Percentiles rank a stretch among this genome's conserved stretches.
These are phyloP conservation scores for Pseudocercospora crystallina DNA, from an alignment of 2,329 filamentous ascomycete species.

Conservation along the genomic window DNA sequence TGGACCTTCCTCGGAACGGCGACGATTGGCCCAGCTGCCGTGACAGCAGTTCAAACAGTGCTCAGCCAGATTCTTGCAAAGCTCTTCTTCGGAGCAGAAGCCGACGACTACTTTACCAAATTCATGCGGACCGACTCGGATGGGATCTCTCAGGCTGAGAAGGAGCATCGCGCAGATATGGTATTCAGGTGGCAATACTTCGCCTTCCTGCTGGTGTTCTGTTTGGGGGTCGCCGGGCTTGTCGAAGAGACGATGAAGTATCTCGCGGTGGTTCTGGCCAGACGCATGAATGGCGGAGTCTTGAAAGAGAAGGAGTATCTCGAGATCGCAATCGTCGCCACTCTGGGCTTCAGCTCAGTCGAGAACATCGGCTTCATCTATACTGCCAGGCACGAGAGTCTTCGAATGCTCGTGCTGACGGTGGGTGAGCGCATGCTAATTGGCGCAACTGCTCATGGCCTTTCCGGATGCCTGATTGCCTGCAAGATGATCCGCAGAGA, in stretches of 20 bases:
- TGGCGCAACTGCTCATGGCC: constrained; percentile 1
- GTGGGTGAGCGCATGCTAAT: constrained; percentile 6
- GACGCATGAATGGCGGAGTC: not conserved
- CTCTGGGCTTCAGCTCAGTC: constrained; percentile 9
- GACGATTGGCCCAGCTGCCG: not conserved
- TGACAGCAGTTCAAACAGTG: not conserved
- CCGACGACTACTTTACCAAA: not conserved
- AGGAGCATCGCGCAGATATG: not conserved
- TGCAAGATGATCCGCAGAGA: no score
- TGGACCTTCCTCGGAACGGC: not conserved
- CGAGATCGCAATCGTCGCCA: constrained; percentile 7
- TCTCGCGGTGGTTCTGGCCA: not conserved
- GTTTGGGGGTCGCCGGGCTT: not conserved
- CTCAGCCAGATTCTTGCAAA: not conserved
- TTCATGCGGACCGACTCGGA: not conserved
- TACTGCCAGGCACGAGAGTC: not conserved
- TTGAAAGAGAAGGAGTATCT: constrained; percentile 37
- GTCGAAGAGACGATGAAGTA: not conserved
- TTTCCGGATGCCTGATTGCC: no score
- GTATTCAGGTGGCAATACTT: not conserved
- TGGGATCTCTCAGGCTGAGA: not conserved
- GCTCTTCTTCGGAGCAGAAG: not conserved
- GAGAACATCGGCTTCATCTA: constrained; percentile 9
- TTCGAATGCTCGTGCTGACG: constrained; percentile 2
- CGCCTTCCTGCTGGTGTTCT: not conserved